phyloP scores from a whole-genome alignment of 78 protist species.

The Cyanophora paradoxa region DNA sequence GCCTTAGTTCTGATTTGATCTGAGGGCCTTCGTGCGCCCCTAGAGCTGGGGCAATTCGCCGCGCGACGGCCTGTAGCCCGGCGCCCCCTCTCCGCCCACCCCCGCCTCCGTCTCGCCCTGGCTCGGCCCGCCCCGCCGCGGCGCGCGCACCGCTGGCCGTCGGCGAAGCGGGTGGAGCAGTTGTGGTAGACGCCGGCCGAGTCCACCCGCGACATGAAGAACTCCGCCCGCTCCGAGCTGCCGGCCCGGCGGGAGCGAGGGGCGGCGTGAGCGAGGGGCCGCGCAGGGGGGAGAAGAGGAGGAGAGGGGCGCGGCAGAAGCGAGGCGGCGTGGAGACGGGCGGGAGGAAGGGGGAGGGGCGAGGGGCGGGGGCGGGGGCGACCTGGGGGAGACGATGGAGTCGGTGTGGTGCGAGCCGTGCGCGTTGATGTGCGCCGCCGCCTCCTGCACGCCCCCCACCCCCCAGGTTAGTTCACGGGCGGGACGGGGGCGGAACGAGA shows the following conservation, averaged over 20 bases:
- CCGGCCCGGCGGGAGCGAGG: neutral
- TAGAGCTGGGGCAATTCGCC: too few species aligned
- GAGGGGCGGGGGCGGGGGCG: neutral
- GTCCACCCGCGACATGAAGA: slow-evolving; percentile 50
- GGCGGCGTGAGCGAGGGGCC: neutral
- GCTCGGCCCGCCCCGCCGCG: too few species aligned
- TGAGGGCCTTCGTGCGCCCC: too few species aligned
- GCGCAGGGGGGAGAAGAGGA: neutral
- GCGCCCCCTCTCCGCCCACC: too few species aligned
- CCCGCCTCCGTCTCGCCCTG: too few species aligned
- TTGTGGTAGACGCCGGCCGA: slow-evolving; percentile 80
- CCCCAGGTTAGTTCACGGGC: neutral
- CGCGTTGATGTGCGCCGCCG: slow-evolving; percentile 62
- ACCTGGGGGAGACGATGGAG: slow-evolving; percentile 37
- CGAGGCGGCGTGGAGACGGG: neutral
- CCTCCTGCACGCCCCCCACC: slow-evolving; percentile 57
- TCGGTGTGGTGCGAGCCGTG: slow-evolving; percentile 78
- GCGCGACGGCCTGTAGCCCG: too few species aligned
- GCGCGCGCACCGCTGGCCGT: slow-evolving; percentile 19
- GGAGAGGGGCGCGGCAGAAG: neutral
- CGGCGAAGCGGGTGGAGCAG: slow-evolving; percentile 31
- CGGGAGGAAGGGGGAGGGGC: neutral
- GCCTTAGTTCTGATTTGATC: too few species aligned
- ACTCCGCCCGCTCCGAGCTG: neutral
- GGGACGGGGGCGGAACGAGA: too few species aligned